Conservation (phyloP, 495 filamentous ascomycete genomes). For the Tuber melanosporum region DNA sequence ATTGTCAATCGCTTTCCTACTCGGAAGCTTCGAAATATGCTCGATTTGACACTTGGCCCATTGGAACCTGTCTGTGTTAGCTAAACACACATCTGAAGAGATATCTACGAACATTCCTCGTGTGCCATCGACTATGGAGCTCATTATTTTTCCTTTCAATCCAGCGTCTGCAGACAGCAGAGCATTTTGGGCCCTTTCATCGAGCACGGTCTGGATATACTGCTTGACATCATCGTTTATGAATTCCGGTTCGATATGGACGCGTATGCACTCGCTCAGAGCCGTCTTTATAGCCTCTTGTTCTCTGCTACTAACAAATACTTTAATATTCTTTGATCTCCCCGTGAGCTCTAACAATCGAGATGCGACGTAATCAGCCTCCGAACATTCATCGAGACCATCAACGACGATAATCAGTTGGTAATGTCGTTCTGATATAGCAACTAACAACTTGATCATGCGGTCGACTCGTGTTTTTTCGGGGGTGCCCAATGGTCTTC, state of each 20-base stretch:
- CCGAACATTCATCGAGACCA: not conserved
- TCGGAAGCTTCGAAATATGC: not conserved
- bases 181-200: not conserved
- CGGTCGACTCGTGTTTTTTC: not conserved
- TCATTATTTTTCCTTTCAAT: not conserved
- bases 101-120: not conserved
- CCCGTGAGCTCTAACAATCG: not conserved
- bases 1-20: slow-evolving; percentile 17
- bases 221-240: not conserved
- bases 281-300: not conserved
- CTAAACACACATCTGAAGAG: not conserved
- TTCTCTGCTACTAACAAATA: not conserved
- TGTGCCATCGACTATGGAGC: not conserved
- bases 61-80: not conserved
- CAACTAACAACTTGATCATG: not conserved
- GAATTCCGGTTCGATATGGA: not conserved
- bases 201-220: not conserved
- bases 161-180: not conserved
- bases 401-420: not conserved
- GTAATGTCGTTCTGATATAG: not conserved
- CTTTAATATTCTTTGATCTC: not conserved
- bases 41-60: not conserved
- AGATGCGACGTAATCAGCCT: not conserved
- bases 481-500: not conserved
- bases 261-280: not conserved